Base-by-base conservation (phyloP, 208 protist species). In the Strigomonas culicis region DNA sequence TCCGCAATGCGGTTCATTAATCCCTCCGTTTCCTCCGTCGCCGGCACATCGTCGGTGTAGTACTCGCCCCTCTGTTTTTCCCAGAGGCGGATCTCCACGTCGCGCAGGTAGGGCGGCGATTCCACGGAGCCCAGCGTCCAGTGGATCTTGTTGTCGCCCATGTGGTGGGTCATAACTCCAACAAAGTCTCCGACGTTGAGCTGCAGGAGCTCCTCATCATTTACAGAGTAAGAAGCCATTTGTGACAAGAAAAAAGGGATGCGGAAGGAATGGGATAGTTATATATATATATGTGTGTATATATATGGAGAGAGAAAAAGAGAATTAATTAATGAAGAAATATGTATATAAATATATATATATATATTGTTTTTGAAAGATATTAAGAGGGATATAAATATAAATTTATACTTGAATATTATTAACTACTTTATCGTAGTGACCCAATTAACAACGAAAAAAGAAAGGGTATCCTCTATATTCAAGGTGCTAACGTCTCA, bases 111-210 rank as follows among this genome's bases (percentile, higher is more conserved):
- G 47, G 80, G 80, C 17, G 74, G 79, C 25, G 70, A 80, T 73
- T 88, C 76, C 7, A 94, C 85, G 22, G 61, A 75, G 44, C 88
- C 85, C 21, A 94, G 82, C 1, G 81, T 94, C 86, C 88, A 94
- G 63, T 84, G 80, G 34, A 85, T 55, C 52, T 81, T 80, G 66
- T 71, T 65, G 34, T 80, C 75, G n/a, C 70, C 79, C 59, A 68
- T 71, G 61, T 80, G 46, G 36, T 81, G 72, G n/a, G 77, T 86
- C 56, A 83, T 66, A 17, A 94, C 63, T 39, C 74, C 85, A 30
- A 94, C 79, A 50, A 92, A 78, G 69, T 94, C 81, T 19, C 85
- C 88, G 44, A 88, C 75, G 66, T 79, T 75, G n/a, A 89, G 67
- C 53, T 79, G 67, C 43, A 75, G 49, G 44, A 80, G 50, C 56